Evolutionary conservation across 352 stramenopile genomes (phyloP), one percentile per base, ranked within the genome.

Genomic region (Globisporangium sylvaticum): DNA sequence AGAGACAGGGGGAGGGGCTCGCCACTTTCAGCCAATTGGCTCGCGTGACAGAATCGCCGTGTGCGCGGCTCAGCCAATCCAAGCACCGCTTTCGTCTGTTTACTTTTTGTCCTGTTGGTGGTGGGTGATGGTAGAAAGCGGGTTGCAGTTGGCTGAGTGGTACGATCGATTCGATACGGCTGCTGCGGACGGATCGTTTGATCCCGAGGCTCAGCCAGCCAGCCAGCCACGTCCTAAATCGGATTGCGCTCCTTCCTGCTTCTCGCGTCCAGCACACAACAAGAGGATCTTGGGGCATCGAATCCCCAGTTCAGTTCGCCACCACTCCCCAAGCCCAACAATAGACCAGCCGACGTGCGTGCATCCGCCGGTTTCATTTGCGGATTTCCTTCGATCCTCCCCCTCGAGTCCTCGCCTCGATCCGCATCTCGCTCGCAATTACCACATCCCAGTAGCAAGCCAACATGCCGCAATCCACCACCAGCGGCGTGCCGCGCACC

Each of bases 401-500:
- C 25, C 31, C 55, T n/a, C n/a, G n/a, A n/a, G n/a, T n/a, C n/a
- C n/a, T n/a, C 31, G 20, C 37, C 37, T 44, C 37, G 37, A 44
- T 20, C 32, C n/a, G 32, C 34, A 48, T 31, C 57, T 31, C 39
- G 7, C 57, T 31, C 39, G 7, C 57, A 15, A 52, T 34, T 34
- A 8, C 15, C 59, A n/a, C 24, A 34, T 42, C 18, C 15, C 34
- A 60, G 1, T 10, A 22, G 22, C 20, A 29, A 42, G 9, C 53
- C 25, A 58, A 2, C 55, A 62, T 44, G 37, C 56, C 22, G 14
- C 67, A 56, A 39, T 44, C 50, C 37, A 46, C 29, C 20, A 25
- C 58, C 25, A n/a, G n/a, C n/a, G 58, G 29, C 12, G 58, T 67
- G 18, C 60, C 64, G 44, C 64, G 64, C 46, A 59, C 57, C 29